Evolutionary conservation across 2,329 filamentous ascomycete genomes (phyloP), one percentile per base, ranked within the genome.

Genomic region (Lecanosticta acicola): DNA sequence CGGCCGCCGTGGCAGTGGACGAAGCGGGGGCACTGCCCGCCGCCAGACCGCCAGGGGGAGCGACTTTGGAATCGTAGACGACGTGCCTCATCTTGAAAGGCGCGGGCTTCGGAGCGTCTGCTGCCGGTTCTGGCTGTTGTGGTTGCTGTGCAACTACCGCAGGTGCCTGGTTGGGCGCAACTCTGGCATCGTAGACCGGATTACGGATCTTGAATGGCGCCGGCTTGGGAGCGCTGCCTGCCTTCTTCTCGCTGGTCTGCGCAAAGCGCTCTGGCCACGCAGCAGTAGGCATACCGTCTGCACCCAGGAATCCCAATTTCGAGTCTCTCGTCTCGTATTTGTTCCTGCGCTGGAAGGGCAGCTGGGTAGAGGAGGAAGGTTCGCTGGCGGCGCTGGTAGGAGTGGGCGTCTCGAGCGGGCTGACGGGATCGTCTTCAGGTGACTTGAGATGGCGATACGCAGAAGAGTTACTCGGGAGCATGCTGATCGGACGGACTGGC

Each of bases 241-340:
- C 19, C 11, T 37, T 14, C 21, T 32, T 33, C 4, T 37, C 43
- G 21, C n/a, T 34, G 32, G 14, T 38, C n/a, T 41, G 40, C 37
- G 33, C 13, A 17, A 13, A 18, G 16, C 41, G 49, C 29, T 47
- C 50, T 43, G 48, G 52, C 34, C 54, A 52, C 7, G 56, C 54
- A 39, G 53, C 46, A 29, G 53, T 56, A 32, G 59, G 59, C 59
- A 62, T 60, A 14, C 59, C 59, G 49, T 62, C 59, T 32, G 58
- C 57, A 21, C 59, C 59, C 7, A 62, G 32, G 33, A 56, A 46
- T 21, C 55, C 52, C 24, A 61, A 50, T 32, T 57, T 49, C 24
- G 58, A 54, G 17, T 58, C 53, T 40, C 55, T 47, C 5, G 51
- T 48, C 37, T 52, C 44, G 43, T 55, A 54, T 21, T 44, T 45